Base-by-base conservation (phyloP, 1,139 yeast genomes). In the Geotrichum carabidarum region DNA sequence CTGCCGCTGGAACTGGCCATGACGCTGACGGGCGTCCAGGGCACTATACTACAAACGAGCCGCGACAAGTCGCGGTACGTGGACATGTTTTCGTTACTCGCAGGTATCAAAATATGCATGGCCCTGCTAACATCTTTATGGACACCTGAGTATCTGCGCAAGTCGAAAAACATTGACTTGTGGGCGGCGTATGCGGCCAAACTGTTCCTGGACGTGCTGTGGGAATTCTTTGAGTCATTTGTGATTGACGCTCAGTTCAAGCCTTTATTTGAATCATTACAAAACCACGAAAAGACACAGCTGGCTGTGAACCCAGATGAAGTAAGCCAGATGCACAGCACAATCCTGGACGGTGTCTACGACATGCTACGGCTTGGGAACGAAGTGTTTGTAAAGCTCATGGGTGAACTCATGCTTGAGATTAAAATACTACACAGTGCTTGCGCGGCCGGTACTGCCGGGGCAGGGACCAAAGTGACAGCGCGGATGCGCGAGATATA, bases 191-290 rank as follows among this genome's bases (percentile, higher is more conserved):
- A 22, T 12, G 14, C 30, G 9, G 37, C 48, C 31, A 50, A 50
- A 12, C 27, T 50, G 15, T 54, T 54, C 36, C 17, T 47, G 15
- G 43, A 52, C 40, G 44, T 45, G 12, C 34, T 64, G 8, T 65
- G 67, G 66, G 64, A 63, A 32, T 63, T 62, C 49, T 46, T 58
- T 17, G 68, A 65, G 50, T 35, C 56, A 2, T 44, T 54, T 17
- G 59, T 63, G 9, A 56, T 63, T 34, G 59, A 61, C 14, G 43
- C 55, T n/a, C 38, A 54, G 32, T 62, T 53, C 43, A 43, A 30
- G 7, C 41, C 31, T 12, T 44, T 53, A 14, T 56, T 35, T 15
- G 35, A 35, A 15, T 37, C 22, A 18, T 41, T 50, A 11, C 35
- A n/a, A 1, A 50, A 50, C n/a, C 22, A 32, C 8, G 49, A 50